Evolutionary conservation across 768 basidiomycete genomes (phyloP), one percentile per base, ranked within the genome.

Genomic region (Astraeus odoratus): DNA sequence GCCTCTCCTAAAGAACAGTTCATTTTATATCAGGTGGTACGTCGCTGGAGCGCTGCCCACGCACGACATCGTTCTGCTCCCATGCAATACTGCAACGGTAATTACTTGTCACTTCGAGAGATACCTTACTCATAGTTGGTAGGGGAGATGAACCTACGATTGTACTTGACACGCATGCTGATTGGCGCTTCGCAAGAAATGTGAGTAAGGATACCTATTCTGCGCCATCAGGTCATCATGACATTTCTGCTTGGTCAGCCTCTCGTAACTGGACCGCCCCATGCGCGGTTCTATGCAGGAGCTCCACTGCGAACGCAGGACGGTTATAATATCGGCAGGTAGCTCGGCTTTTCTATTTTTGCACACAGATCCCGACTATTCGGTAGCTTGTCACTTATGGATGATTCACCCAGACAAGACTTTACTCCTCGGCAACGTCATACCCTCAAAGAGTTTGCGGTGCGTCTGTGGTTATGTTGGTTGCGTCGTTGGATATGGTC

Each of bases 401-500:
- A 93, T 51, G 87, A 91, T 55, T 70, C 77, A 31, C 89, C 92
- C 2, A 74, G 86, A 38, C 72, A 77, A 16, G 92, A 94, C 48
- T 96, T 94, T 57, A 81, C 83, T 8, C 91, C 93, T 8, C 72
- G 93, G 36, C 89, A 93, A 55, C 71, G 92, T 38, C 87, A 95
- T 68, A 90, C 90, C 2, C 70, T 97, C 51, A 95, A 95, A 61
- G 94, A 96, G 63, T 96, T 96, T 57, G 93, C 94, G 46, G 69
- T 73, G 51, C 31, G 72, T 57, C 23, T 44, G n/a, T 29, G 8
- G 1, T 4, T 38, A 12, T 31, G 16, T 8, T 24, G 5, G 4
- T 4, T 39, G 40, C 18, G 20, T 45, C n/a, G 27, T n/a, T n/a
- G n/a, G n/a, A n/a, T n/a, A n/a, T n/a, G n/a, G n/a, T 44, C 37